Conservation (phyloP, 2,329 filamentous ascomycete species). For the Xylaria polymorpha region DNA sequence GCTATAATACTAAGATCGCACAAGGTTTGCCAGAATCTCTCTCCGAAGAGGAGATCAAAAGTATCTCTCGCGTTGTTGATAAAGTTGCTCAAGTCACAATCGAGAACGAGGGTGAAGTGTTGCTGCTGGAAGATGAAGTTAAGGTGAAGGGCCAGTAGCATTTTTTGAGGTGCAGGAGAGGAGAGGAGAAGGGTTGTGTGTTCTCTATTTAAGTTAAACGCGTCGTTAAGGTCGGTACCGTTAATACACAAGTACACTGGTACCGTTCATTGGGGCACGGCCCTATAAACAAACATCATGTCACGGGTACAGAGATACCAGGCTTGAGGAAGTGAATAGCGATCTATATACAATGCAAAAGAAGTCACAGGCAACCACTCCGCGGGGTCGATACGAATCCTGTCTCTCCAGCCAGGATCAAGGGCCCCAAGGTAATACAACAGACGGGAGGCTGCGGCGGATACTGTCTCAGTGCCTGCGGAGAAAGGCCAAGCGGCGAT, state of each 20-base stretch:
- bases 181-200: not conserved
- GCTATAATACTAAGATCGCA: not conserved
- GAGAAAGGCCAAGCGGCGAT: constrained; percentile 15
- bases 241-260: not conserved
- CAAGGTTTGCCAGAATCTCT: not conserved
- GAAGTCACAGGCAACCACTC: not conserved
- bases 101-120: not conserved
- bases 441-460: constrained; percentile 29
- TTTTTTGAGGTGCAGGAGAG: not conserved
- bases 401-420: not conserved
- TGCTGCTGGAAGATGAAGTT: not conserved
- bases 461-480: constrained; percentile 10
- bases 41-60: too few species aligned
- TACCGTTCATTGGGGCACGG: not conserved
- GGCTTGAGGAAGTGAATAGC: not conserved
- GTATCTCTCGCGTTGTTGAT: not conserved
- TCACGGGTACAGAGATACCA: not conserved
- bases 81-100: not conserved
- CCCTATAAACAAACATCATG: constrained; percentile 5
- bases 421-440: constrained; percentile 7
- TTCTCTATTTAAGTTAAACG: not conserved
- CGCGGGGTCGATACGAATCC: not conserved
- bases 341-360: not conserved
- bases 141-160: not conserved
- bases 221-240: not conserved